These are phyloP conservation scores for Tricholoma saponaceum DNA, from an alignment of 768 basidiomycete genomes.

Conservation along the genomic window DNA sequence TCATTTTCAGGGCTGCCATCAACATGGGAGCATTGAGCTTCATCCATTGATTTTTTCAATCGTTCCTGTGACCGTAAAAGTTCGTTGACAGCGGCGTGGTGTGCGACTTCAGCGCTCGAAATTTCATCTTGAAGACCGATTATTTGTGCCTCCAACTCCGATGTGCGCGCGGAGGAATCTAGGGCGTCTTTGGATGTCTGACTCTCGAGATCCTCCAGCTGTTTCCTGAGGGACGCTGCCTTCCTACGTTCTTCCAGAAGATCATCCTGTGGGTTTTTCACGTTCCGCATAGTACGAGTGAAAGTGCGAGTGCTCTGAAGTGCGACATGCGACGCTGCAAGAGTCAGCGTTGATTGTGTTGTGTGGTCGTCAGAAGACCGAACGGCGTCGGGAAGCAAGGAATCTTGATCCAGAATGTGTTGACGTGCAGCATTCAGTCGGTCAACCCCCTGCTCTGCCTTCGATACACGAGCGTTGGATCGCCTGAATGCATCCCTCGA, in stretches of 20 bases:
- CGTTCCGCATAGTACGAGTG: slow-evolving; percentile 1
- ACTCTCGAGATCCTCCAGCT: slow-evolving; percentile 11
- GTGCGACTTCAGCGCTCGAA: slow-evolving; percentile 12
- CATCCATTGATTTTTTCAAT: slow-evolving; percentile 22
- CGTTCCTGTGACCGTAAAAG: slow-evolving; percentile 23
- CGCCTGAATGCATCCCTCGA: slow-evolving; percentile 22
- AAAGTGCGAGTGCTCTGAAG: slow-evolving; percentile 4
- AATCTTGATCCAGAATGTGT: slow-evolving; percentile 5
- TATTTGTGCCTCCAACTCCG: slow-evolving; percentile 20
- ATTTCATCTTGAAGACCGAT: slow-evolving; percentile 15
- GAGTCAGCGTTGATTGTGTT: slow-evolving; percentile 18
- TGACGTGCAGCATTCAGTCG: slow-evolving; percentile 9
- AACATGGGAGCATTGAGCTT: slow-evolving; percentile 18
- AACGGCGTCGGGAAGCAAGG: not conserved
- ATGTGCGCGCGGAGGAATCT: slow-evolving; percentile 13
- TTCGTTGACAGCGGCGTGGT: slow-evolving; percentile 23
- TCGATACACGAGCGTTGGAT: slow-evolving; percentile 3
- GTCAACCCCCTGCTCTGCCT: slow-evolving; percentile 8
- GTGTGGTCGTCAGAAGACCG: slow-evolving; percentile 9
- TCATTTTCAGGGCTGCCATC: slow-evolving; percentile 22
- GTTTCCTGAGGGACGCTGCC: slow-evolving; percentile 2
- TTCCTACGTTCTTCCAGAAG: slow-evolving; percentile 4
- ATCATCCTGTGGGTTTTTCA: slow-evolving; percentile 1
- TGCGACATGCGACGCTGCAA: slow-evolving; percentile 20
- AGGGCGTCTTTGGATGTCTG: slow-evolving; percentile 10